Conservation (phyloP, 306 rosid species). For the Vigna nakashimae region DNA sequence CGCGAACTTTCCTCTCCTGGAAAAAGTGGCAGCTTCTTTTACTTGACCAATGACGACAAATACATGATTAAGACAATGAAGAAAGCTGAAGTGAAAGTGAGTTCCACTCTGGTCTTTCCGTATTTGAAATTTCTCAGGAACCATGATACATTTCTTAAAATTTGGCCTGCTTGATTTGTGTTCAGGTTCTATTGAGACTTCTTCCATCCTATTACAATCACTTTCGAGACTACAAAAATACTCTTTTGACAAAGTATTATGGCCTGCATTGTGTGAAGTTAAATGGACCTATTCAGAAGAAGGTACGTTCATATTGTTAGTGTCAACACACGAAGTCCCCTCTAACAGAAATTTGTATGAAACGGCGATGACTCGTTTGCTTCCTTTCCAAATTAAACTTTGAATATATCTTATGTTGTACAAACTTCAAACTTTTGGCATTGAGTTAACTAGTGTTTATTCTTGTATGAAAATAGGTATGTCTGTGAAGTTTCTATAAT, state of each 20-base stretch:
- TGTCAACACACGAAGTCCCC: background rate
- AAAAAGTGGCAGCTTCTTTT: constrained; percentile 96
- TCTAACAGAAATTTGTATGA: constrained; percentile 13
- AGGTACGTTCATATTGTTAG: constrained; percentile 56
- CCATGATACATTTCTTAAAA: background rate
- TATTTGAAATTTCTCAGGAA: constrained; percentile 33
- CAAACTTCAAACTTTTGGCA: background rate
- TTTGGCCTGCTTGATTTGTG: constrained; percentile 20
- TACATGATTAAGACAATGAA: constrained; percentile 96
- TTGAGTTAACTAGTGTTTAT: constrained; percentile 14
- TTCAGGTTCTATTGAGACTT: constrained; percentile 81
- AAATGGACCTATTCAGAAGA: constrained; percentile 77
- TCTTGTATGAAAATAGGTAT: background rate
- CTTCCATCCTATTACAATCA: constrained; percentile 87
- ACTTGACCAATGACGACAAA: constrained; percentile 92
- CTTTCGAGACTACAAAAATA: constrained; percentile 71
- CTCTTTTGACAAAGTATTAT: constrained; percentile 82
- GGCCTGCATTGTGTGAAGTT: constrained; percentile 92
- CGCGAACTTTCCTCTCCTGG: constrained; percentile 96
- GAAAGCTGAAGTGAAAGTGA: constrained; percentile 92
- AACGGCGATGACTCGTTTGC: background rate
- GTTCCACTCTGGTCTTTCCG: constrained; percentile 37
- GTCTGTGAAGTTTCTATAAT: background rate
- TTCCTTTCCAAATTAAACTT: background rate
- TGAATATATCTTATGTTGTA: background rate